Percentiles rank a stretch among this genome's conserved stretches.
These are phyloP conservation scores for Dentipellis fragilis DNA, from an alignment of 768 basidiomycete genomes.

Conservation along the genomic window DNA sequence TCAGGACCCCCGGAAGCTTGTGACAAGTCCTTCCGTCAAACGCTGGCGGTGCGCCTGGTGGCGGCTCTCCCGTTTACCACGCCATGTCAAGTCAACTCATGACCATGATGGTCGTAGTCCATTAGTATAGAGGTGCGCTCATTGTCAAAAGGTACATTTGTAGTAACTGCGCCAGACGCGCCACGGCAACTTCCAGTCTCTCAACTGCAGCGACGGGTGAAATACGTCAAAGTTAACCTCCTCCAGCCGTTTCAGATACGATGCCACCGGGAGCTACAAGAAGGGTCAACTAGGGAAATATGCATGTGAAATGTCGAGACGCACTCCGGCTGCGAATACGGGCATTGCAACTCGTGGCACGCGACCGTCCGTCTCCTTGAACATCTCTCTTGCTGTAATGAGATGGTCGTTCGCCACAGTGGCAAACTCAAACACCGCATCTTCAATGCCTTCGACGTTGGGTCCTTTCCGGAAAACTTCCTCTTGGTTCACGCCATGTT, in stretches of 20 bases:
- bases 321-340: slow-evolving; percentile 61
- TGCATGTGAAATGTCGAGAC: slow-evolving; percentile 21
- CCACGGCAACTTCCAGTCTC: slow-evolving; percentile 76
- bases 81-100: no score
- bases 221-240: slow-evolving; percentile 65
- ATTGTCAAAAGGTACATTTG: slow-evolving; percentile 25
- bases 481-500: slow-evolving; percentile 70
- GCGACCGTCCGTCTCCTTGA: slow-evolving; percentile 39
- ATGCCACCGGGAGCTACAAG: slow-evolving; percentile 53
- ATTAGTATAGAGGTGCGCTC: neutral
- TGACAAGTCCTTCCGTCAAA: neutral
- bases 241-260: slow-evolving; percentile 59
- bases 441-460: slow-evolving; percentile 49
- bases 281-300: neutral
- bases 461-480: slow-evolving; percentile 56
- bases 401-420: slow-evolving; percentile 74
- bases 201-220: slow-evolving; percentile 45
- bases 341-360: slow-evolving; percentile 55
- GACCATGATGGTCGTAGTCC: no score
- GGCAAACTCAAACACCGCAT: slow-evolving; percentile 80
- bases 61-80: no score
- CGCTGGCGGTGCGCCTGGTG: no score
- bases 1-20: no score
- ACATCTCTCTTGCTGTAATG: slow-evolving; percentile 61
- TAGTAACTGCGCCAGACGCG: slow-evolving; percentile 50